These are phyloP conservation scores for Psilocybe tampanensis DNA, from an alignment of 768 basidiomycete genomes.

Conservation along the genomic window DNA sequence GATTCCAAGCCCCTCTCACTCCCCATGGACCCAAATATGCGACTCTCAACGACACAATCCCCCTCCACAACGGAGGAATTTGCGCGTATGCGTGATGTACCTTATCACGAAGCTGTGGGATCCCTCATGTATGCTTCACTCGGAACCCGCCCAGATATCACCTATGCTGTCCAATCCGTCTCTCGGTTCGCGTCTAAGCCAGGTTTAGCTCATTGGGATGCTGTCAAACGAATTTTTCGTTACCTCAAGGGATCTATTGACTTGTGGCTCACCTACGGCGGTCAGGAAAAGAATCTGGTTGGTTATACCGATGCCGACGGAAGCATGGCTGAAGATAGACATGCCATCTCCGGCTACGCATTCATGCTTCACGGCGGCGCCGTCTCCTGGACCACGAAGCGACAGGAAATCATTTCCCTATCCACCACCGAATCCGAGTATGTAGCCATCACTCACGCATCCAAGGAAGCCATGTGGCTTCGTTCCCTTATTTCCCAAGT, in stretches of 20 bases:
- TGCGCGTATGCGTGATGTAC: slow-evolving; percentile 22
- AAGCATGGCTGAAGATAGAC: slow-evolving; percentile 23
- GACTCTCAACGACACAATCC: slow-evolving; percentile 16
- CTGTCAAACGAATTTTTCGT: slow-evolving; percentile 30
- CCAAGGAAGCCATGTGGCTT: slow-evolving; percentile 25
- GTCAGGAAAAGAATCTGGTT: slow-evolving; percentile 15
- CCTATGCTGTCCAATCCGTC: slow-evolving; percentile 24
- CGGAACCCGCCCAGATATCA: slow-evolving; percentile 33
- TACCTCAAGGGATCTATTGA: slow-evolving; percentile 37
- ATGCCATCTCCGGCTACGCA: slow-evolving; percentile 35
- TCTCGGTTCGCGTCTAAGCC: slow-evolving; percentile 26
- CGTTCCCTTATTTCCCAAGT: slow-evolving; percentile 13
- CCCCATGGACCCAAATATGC: slow-evolving; percentile 23
- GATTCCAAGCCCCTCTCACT: slow-evolving; percentile 25
- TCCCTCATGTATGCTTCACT: slow-evolving; percentile 33
- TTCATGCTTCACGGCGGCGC: slow-evolving; percentile 30
- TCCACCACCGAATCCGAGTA: slow-evolving; percentile 37
- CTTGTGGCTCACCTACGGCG: slow-evolving; percentile 24
- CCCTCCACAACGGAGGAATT: slow-evolving; percentile 12
- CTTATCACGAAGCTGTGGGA: slow-evolving; percentile 29
- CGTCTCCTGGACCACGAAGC: slow-evolving; percentile 35
- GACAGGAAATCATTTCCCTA: slow-evolving; percentile 29
- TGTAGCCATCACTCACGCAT: slow-evolving; percentile 23
- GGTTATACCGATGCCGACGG: slow-evolving; percentile 23
- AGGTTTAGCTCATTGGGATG: slow-evolving; percentile 33